Evolutionary conservation across 192 early-diverging fungal species (phyloP).

Genomic region (Coemansia umbellata): DNA sequence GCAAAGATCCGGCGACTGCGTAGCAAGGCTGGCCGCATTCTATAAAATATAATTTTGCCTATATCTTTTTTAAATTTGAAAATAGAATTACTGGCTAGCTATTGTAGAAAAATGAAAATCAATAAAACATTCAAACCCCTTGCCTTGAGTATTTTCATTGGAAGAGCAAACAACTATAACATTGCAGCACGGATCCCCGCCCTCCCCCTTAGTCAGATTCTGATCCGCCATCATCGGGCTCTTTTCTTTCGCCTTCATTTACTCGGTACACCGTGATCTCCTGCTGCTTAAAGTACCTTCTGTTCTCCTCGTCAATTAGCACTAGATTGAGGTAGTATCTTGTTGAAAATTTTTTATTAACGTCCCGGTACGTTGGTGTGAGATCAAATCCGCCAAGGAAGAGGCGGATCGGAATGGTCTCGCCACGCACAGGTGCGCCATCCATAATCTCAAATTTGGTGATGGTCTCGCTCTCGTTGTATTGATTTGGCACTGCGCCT

Average conservation of each 20-base stretch:
- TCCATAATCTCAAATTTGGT: slow-evolving; percentile 99
- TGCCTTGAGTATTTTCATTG: too few species aligned
- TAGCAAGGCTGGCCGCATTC: slow-evolving; percentile 27
- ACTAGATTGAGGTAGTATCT: slow-evolving; percentile 98
- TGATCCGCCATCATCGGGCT: neutral
- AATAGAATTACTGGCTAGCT: neutral
- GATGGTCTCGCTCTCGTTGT: slow-evolving; percentile 98
- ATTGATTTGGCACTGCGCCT: slow-evolving; percentile 93
- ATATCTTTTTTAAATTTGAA: too few species aligned
- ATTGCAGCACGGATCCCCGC: too few species aligned
- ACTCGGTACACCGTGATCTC: slow-evolving; percentile 83
- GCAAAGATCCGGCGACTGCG: slow-evolving; percentile 35
- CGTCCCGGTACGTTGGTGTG: slow-evolving; percentile 97
- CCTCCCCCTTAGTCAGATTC: too few species aligned
- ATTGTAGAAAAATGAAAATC: too few species aligned
- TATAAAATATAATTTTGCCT: too few species aligned
- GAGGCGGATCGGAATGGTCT: slow-evolving; percentile 97
- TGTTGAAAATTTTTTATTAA: slow-evolving; percentile 99
- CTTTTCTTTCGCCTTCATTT: slow-evolving; percentile 36
- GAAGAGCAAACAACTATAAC: too few species aligned
- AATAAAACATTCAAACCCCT: too few species aligned
- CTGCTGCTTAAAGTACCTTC: slow-evolving; percentile 99
- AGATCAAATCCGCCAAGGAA: slow-evolving; percentile 97
- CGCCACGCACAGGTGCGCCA: slow-evolving; percentile 91
- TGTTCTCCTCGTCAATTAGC: slow-evolving; percentile 96